Evolutionary conservation across 192 early-diverging fungal genomes (phyloP).

Genomic region (Coemansia sp.): DNA sequence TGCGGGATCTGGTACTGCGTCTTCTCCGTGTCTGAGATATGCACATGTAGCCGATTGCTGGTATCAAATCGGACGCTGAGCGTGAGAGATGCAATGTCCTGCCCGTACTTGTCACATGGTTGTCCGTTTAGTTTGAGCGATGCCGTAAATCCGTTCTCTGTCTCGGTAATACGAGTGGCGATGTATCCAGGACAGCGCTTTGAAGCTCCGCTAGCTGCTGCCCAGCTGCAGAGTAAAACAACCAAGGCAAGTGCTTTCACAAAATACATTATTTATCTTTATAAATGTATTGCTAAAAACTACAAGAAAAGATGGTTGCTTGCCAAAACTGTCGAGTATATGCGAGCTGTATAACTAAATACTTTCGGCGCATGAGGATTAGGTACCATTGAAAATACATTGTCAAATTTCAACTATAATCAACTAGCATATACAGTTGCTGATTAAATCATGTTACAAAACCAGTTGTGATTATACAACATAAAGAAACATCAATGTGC

Average conservation of each 20-base stretch:
- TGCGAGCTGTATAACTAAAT: background rate
- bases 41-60: conserved; percentile 55
- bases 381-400: background rate
- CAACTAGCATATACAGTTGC: too few relatives aligned
- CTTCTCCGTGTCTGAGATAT: conserved; percentile 37
- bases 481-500: too few relatives aligned
- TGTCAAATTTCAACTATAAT: too few relatives aligned
- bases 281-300: too few relatives aligned
- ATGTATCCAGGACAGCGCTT: conserved; percentile 28
- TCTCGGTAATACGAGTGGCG: conserved; percentile 1
- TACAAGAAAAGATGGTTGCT: too few relatives aligned
- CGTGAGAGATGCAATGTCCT: conserved; percentile 41
- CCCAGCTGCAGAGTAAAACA: background rate
- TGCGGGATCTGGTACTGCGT: conserved; percentile 54
- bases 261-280: too few relatives aligned
- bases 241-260: too few relatives aligned
- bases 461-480: too few relatives aligned
- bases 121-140: conserved; percentile 21
- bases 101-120: conserved; percentile 46
- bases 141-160: conserved; percentile 16
- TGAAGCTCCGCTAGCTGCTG: background rate
- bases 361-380: background rate
- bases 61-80: conserved; percentile 59
- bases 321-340: too few relatives aligned
- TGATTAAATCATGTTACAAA: too few relatives aligned